Evolutionary conservation across 2,329 filamentous ascomycete genomes (phyloP).

Genomic region (Neocatenulostroma microsporum): DNA sequence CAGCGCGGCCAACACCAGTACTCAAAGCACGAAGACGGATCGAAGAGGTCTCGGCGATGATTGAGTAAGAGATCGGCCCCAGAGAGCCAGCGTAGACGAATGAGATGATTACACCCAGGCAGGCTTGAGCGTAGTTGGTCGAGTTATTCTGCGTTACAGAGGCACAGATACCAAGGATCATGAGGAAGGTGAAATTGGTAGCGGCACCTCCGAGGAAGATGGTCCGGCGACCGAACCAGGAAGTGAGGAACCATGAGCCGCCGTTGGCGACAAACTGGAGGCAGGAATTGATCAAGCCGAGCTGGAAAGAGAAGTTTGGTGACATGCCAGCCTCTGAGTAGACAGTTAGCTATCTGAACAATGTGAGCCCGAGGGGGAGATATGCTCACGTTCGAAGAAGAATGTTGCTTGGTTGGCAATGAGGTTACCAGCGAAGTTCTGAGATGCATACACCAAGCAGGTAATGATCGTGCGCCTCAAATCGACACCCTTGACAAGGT

Average conservation of each 20-base stretch:
- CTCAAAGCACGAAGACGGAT: constrained; percentile 21
- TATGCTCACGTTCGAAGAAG: constrained; percentile 36
- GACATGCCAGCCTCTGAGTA: constrained; percentile 32
- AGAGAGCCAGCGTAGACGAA: constrained; percentile 21
- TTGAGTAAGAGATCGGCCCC: constrained; percentile 20
- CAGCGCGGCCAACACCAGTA: constrained; percentile 20
- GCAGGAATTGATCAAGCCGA: constrained; percentile 26
- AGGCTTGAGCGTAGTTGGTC: constrained; percentile 35
- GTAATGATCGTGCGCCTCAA: constrained; percentile 37
- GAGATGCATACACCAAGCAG: constrained; percentile 39
- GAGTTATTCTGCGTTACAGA: constrained; percentile 10
- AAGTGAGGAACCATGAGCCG: constrained; percentile 26
- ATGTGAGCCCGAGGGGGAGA: constrained; percentile 20
- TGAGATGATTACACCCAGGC: constrained; percentile 45
- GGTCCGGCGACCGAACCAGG: constrained; percentile 31
- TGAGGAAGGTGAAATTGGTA: constrained; percentile 28
- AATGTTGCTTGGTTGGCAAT: constrained; percentile 50
- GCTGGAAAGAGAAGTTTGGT: constrained; percentile 28
- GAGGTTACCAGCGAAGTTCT: constrained; percentile 52
- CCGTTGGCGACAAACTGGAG: constrained; percentile 16
- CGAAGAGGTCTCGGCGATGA: constrained; percentile 23
- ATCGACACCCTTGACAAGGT: constrained; percentile 47
- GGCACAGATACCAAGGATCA: constrained; percentile 20
- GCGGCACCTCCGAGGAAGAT: constrained; percentile 29
- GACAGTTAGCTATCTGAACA: constrained; percentile 7